These are phyloP conservation scores for Brassica rapa DNA, from an alignment of 345 rosid genomes.

Conservation along the genomic window DNA sequence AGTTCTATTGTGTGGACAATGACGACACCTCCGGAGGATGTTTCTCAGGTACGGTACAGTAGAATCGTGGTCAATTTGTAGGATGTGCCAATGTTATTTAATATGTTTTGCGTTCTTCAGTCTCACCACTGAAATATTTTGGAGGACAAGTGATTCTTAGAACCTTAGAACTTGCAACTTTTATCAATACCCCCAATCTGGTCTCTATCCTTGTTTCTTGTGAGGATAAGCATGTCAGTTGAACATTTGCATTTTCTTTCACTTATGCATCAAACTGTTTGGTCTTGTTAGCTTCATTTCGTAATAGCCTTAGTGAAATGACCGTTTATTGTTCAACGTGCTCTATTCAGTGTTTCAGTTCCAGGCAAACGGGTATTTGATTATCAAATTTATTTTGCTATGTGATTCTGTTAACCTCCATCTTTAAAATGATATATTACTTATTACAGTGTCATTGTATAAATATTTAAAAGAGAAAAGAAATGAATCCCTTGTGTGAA, in stretches of 20 bases:
- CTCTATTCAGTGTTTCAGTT: not conserved
- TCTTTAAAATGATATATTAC: not conserved
- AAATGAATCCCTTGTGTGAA: not conserved
- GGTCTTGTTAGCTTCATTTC: not conserved
- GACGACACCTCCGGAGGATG: conserved; percentile 61
- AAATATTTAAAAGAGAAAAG: not conserved
- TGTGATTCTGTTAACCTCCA: not conserved
- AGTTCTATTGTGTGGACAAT: conserved; percentile 83
- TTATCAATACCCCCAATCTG: not conserved
- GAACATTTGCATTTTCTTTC: not conserved
- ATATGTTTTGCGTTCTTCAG: not conserved
- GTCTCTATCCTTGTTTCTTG: not conserved
- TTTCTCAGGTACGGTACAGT: conserved; percentile 70
- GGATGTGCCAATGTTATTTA: not conserved
- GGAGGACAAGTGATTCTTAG: not conserved
- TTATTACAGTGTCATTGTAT: not conserved
- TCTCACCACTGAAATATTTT: not conserved
- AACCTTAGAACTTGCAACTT: conserved; percentile 3
- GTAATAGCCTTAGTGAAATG: not conserved
- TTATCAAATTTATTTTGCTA: not conserved
- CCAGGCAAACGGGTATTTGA: not conserved
- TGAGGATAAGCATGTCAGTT: conserved; percentile 1
- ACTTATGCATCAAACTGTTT: not conserved
- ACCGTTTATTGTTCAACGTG: not conserved
- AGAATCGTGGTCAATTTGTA: not conserved